Percentiles rank a stretch among this genome's conserved stretches.
Evolutionary conservation across 306 rosid genomes (phyloP).

Genomic region (Parietaria judaica): DNA sequence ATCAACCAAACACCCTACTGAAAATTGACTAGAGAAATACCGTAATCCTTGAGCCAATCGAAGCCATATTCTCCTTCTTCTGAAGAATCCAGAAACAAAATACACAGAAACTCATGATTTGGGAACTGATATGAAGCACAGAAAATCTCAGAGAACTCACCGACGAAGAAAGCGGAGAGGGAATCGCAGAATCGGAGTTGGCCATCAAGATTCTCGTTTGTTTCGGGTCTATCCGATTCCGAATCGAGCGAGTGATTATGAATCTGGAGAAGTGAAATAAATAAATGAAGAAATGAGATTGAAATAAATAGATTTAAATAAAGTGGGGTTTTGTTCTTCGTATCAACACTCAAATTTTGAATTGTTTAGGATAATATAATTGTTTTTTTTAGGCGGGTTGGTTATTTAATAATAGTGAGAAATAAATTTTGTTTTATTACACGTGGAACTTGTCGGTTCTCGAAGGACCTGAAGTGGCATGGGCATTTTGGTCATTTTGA

Average conservation of each 20-base stretch:
- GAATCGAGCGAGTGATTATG: not conserved
- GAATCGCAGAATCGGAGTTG: slow-evolving; percentile 21
- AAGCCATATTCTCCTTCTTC: slow-evolving; percentile 66
- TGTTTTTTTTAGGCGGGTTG: slow-evolving; percentile 6
- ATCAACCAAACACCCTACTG: slow-evolving; percentile 8
- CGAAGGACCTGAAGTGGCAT: not conserved
- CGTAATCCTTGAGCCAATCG: slow-evolving; percentile 59
- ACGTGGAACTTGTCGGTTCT: not conserved
- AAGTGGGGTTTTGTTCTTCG: no score
- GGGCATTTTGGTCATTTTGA: not conserved
- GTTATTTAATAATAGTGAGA: not conserved
- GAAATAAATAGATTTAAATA: not conserved
- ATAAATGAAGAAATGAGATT: not conserved
- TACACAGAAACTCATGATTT: not conserved
- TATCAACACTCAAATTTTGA: not conserved
- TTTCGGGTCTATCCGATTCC: no score
- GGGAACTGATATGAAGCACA: not conserved
- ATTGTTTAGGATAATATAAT: not conserved
- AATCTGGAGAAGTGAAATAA: no score
- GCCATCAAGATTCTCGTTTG: slow-evolving; percentile 21
- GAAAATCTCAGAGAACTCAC: slow-evolving; percentile 15
- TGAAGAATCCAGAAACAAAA: slow-evolving; percentile 19
- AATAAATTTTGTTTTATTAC: not conserved
- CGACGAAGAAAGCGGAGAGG: slow-evolving; percentile 16
- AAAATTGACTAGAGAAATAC: slow-evolving; percentile 18